Evolutionary conservation across 768 basidiomycete species (phyloP).

Genomic region (Leccinum pellstonianum): DNA sequence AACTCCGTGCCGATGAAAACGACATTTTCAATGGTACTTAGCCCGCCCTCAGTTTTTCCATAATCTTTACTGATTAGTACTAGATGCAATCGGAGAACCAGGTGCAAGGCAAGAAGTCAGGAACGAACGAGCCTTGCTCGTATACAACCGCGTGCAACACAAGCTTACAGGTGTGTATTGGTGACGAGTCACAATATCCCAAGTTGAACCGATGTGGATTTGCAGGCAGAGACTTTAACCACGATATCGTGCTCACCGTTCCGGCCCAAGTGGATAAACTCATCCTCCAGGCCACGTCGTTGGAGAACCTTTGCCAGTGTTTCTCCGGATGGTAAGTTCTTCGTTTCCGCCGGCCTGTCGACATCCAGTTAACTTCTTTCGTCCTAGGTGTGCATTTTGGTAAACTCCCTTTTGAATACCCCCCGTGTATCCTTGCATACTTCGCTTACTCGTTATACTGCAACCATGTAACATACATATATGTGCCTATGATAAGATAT

Average conservation of each 20-base stretch:
- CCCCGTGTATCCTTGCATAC: constrained; percentile 13
- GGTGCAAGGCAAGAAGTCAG: constrained; percentile 79
- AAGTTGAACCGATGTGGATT: not conserved
- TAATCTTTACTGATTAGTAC: constrained; percentile 5
- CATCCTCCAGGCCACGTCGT: constrained; percentile 87
- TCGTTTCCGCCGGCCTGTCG: not conserved
- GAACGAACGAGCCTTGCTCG: constrained; percentile 86
- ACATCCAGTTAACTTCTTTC: constrained; percentile 1
- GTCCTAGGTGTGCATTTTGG: constrained; percentile 72
- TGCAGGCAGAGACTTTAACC: constrained; percentile 90
- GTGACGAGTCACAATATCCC: not conserved
- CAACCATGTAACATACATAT: constrained; percentile 27
- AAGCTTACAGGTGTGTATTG: constrained; percentile 76
- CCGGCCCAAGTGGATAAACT: constrained; percentile 86
- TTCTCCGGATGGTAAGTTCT: constrained; percentile 82
- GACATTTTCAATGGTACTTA: constrained; percentile 85
- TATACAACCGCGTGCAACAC: constrained; percentile 92
- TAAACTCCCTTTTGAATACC: constrained; percentile 30
- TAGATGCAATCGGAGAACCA: constrained; percentile 48
- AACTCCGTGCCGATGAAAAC: constrained; percentile 87
- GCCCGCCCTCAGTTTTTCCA: not conserved
- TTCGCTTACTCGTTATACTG: constrained; percentile 12
- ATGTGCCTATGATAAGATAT: constrained; percentile 3
- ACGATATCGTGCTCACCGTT: constrained; percentile 71
- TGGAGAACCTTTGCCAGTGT: constrained; percentile 96